Evolutionary conservation across 2,329 filamentous ascomycete species (phyloP), one percentile per base, ranked within the genome.

Genomic region (Amauroascus verrucosus): DNA sequence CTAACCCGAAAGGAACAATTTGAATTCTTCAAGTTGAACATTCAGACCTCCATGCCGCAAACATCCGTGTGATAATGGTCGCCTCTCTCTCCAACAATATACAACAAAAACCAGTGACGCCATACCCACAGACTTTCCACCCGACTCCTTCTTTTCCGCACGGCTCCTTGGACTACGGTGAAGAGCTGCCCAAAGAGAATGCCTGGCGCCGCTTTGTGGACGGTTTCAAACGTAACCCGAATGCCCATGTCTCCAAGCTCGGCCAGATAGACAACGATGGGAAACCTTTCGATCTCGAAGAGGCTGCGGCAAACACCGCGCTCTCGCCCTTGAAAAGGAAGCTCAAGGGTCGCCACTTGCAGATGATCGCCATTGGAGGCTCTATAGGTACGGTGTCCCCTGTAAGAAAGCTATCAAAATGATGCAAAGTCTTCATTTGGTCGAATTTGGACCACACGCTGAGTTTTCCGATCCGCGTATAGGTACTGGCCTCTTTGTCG

Each of bases 321-420:
- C 37, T 57, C 28, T 62, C 62, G 8, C 64, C 63, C 14, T 51
- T 66, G 51, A 53, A 63, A 32, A 57, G 62, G 33, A 58, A 58
- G 51, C 66, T 75, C 52, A 75, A 76, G 61, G 75, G 74, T 32
- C 72, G 77, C 56, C 78, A 81, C 63, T 75, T 80, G 48, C 71
- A 80, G 58, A 78, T 80, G 62, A 82, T 83, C 60, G 78, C 78
- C 8, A 71, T 82, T 20, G 77, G 78, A 53, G 78, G 78, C 51
- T 78, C 77, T 3, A 80, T 81, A 45, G 50, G 50, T 46, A 52
- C 14, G 50, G 20, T 16, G 26, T 30, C 32, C 28, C 14, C 6
- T 37, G 18, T 24, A 6, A 26, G 9, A 9, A 35, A n/a, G n/a
- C n/a, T n/a, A n/a, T n/a, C 2, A 2, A 16, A 33, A 18, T 11